Evolutionary conservation across 2,329 filamentous ascomycete species (phyloP), one percentile per base, ranked within the genome.

Genomic region (Leptographium lundbergii): DNA sequence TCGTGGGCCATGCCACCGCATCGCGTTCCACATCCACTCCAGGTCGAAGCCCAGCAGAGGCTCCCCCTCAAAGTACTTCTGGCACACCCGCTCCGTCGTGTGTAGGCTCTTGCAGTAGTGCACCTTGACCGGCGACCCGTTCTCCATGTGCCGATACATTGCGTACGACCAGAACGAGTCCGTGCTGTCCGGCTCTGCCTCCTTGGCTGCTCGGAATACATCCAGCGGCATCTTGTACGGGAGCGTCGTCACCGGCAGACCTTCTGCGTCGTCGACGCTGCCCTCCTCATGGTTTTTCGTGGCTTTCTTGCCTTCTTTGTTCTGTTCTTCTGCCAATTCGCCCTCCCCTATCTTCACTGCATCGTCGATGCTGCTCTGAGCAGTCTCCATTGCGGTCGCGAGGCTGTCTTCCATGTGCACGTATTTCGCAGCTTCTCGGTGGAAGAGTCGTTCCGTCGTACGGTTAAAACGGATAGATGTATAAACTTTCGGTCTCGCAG

Each of bases 11-110:
- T 77, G 69, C 9, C 63, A 65, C 24, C 69, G 75, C 6, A 68
- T 73, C 0, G 82, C 77, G 6, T 79, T 74, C 1, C 75, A 63
- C 57, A 82, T 77, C 91, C 92, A 96, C 73, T 96, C 92, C 62
- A 96, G 78, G 67, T 96, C 91, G 62, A 96, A 90, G 0, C 91
- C 91, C n/a, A 96, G 69, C 2, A 95, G 72, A 47, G 81, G 76
- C 66, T 94, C 83, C 29, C 79, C 64, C 47, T 84, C 67, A 65
- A 96, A 96, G 60, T 86, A 77, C 60, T 80, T 70, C 22, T 81
- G 74, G 60, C 82, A 76, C 9, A 88, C 79, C 6, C 75, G 72
- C 69, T 96, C 89, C 22, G 87, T 86, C 3, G 81, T 81, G 42
- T 82, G 74, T 52, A 78, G 80, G 59, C 76, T 86, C 55, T 75